Evolutionary conservation across 306 rosid genomes (phyloP).

Genomic region (Quercus robur): DNA sequence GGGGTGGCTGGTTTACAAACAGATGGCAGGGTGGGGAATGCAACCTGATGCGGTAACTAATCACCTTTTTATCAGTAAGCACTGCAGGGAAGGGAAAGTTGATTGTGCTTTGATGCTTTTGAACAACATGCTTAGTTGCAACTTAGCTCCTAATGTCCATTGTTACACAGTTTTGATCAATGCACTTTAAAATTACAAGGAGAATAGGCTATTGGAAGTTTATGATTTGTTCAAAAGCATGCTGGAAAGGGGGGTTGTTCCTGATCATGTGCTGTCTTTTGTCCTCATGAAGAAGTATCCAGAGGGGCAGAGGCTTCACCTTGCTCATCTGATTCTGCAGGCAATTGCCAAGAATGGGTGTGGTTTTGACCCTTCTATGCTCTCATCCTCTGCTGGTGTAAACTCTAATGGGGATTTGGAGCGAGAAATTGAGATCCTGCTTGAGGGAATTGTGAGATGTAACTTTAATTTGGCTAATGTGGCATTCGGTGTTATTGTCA

Average conservation of each 20-base stretch:
- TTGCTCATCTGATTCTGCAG: constrained; percentile 30
- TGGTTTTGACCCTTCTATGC: constrained; percentile 27
- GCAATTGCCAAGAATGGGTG: constrained; percentile 40
- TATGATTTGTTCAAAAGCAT: constrained; percentile 23
- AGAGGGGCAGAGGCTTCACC: constrained; percentile 26
- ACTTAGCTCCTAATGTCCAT: constrained; percentile 25
- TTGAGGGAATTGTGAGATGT: constrained; percentile 25
- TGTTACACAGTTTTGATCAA: constrained; percentile 37
- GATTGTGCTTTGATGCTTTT: constrained; percentile 33
- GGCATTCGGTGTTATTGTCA: constrained; percentile 26
- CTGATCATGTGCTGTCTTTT: constrained; percentile 43
- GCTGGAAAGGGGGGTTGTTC: constrained; percentile 30
- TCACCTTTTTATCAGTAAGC: constrained; percentile 33
- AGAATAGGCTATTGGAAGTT: constrained; percentile 22
- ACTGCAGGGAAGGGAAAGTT: constrained; percentile 27
- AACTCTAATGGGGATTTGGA: background rate
- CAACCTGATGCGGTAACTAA: constrained; percentile 33
- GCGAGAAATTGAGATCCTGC: constrained; percentile 32
- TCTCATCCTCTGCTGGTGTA: constrained; percentile 6
- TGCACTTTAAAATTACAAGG: constrained; percentile 23
- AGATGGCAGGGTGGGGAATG: constrained; percentile 41
- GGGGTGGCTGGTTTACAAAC: constrained; percentile 33
- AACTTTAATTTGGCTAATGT: constrained; percentile 29
- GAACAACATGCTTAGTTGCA: constrained; percentile 21
- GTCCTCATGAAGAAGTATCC: constrained; percentile 25